Evolutionary conservation across 1,284 basidiomycete species (phyloP).

Genomic region (Inonotus obliquus): DNA sequence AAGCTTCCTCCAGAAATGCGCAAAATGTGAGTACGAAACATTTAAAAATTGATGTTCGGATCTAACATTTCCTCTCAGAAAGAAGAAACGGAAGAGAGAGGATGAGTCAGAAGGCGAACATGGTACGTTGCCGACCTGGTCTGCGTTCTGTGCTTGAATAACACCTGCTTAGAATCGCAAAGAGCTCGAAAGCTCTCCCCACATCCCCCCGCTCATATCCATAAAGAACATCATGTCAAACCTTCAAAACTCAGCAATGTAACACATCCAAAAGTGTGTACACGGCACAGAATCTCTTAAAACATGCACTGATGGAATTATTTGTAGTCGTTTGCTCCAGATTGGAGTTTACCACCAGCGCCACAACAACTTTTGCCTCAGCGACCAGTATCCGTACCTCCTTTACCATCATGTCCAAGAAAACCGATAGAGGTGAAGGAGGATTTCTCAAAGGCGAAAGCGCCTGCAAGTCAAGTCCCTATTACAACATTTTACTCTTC

Average conservation of each 20-base stretch:
- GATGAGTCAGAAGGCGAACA: slow-evolving; percentile 70
- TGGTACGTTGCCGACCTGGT: slow-evolving; percentile 33
- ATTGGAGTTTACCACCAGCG: slow-evolving; percentile 51
- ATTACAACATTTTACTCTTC: slow-evolving; percentile 77
- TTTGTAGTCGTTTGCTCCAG: slow-evolving; percentile 43
- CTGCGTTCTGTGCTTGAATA: neutral
- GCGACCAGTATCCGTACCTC: slow-evolving; percentile 41
- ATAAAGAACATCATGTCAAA: slow-evolving; percentile 45
- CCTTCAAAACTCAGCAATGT: slow-evolving; percentile 38
- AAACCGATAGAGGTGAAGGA: slow-evolving; percentile 77
- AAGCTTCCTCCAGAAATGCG: slow-evolving; percentile 15
- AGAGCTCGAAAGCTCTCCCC: slow-evolving; percentile 58
- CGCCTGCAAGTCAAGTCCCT: slow-evolving; percentile 57
- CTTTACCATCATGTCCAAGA: slow-evolving; percentile 68
- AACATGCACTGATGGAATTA: slow-evolving; percentile 2
- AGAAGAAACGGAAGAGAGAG: slow-evolving; percentile 77
- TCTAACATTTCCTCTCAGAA: slow-evolving; percentile 22
- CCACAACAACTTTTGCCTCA: slow-evolving; percentile 49
- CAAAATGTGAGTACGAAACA: slow-evolving; percentile 23
- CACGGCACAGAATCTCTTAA: neutral
- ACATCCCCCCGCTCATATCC: slow-evolving; percentile 29
- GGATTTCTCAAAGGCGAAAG: slow-evolving; percentile 81
- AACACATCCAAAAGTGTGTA: slow-evolving; percentile 47
- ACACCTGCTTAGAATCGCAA: slow-evolving; percentile 36
- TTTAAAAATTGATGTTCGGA: slow-evolving; percentile 20